Percentiles rank a stretch among this genome's conserved stretches.
phyloP scores from a whole-genome alignment of 1,139 yeast genomes.

The Dujonia santamariae region DNA sequence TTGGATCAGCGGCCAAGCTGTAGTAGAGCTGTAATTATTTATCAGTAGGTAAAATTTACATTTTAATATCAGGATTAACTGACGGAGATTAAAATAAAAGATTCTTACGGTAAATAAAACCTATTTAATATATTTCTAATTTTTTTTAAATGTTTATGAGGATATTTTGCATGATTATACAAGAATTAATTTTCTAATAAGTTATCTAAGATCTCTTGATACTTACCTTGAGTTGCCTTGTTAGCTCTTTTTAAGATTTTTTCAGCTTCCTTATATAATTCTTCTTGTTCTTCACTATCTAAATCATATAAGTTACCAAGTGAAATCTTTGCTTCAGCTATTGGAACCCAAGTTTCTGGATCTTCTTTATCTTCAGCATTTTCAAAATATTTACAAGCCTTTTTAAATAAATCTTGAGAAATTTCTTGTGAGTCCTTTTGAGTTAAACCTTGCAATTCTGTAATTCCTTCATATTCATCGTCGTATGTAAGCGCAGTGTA shows the following conservation, averaged over 20 bases:
- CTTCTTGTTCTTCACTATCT: constrained; percentile 64
- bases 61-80: no score
- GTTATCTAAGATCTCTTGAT: constrained; percentile 54
- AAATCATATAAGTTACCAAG: constrained; percentile 70
- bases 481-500: constrained; percentile 59
- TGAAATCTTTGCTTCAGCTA: constrained; percentile 82
- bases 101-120: no score
- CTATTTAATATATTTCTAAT: no score
- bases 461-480: constrained; percentile 42
- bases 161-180: no score
- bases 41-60: no score
- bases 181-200: no score
- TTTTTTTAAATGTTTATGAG: no score
- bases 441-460: constrained; percentile 37
- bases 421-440: constrained; percentile 44
- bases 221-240: constrained; percentile 73
- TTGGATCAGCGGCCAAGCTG: no score
- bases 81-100: no score
- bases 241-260: constrained; percentile 59
- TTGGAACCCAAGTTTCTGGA: constrained; percentile 75
- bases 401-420: constrained; percentile 48
- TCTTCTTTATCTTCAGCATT: constrained; percentile 67
- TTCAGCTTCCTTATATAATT: constrained; percentile 66
- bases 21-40: no score
- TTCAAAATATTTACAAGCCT: constrained; percentile 56